Conservation (phyloP, 352 stramenopile species). For the Globisporangium emineosum region DNA sequence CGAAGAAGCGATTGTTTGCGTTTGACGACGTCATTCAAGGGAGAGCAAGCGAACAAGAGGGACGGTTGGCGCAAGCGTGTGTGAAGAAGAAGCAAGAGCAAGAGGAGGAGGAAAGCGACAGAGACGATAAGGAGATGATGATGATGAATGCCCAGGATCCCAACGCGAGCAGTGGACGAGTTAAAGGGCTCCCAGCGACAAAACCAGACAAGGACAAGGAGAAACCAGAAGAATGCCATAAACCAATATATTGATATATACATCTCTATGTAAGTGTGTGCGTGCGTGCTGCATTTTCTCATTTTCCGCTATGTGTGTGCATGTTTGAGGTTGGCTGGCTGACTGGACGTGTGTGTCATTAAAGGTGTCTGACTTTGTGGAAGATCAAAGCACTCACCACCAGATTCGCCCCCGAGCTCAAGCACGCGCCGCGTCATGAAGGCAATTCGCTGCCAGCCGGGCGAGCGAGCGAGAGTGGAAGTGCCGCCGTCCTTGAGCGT, state of each 20-base stretch:
- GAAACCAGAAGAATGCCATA: conserved; percentile 4
- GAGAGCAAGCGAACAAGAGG: neutral
- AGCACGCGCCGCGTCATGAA: conserved; percentile 5
- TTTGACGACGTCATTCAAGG: neutral
- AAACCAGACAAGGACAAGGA: neutral
- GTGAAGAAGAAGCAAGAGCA: conserved; percentile 2
- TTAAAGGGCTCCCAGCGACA: conserved; percentile 5
- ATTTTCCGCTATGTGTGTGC: neutral
- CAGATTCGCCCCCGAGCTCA: neutral
- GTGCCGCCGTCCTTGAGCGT: neutral
- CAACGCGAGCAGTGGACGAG: conserved; percentile 1
- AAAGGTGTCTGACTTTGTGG: neutral
- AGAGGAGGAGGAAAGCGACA: neutral
- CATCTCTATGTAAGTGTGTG: neutral
- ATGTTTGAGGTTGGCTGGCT: neutral
- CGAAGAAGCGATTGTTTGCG: conserved; percentile 8
- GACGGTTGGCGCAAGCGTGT: conserved; percentile 4
- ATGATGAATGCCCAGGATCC: conserved; percentile 6
- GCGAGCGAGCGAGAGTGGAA: neutral
- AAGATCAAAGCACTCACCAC: too few species aligned
- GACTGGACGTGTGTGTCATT: too few species aligned
- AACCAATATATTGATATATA: conserved; percentile 15
- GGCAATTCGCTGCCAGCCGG: neutral
- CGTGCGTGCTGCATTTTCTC: neutral
- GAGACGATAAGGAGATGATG: too few species aligned